These are phyloP conservation scores for Nitzschia sp. DNA, from an alignment of 108 stramenopile species.

Conservation along the genomic window DNA sequence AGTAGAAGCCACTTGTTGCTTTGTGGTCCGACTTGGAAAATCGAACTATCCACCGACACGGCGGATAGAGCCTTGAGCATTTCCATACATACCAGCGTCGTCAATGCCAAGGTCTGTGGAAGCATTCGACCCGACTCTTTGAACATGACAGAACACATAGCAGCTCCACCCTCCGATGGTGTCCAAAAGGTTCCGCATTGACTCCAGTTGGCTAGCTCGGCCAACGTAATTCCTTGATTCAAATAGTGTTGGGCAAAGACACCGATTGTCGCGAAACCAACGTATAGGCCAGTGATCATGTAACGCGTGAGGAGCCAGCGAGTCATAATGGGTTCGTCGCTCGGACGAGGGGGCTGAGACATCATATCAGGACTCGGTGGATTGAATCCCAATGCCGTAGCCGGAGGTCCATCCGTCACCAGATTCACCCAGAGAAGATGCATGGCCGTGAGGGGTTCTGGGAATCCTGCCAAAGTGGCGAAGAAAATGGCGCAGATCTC, in stretches of 20 bases:
- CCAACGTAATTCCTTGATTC: constrained; percentile 45
- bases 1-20: constrained; percentile 84
- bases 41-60: constrained; percentile 91
- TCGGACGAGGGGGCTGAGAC: constrained; percentile 84
- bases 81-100: constrained; percentile 96
- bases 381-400: constrained; percentile 98
- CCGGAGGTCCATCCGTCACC: constrained; percentile 98
- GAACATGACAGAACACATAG: constrained; percentile 70
- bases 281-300: constrained; percentile 91
- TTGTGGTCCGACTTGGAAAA: constrained; percentile 88
- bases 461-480: constrained; percentile 88
- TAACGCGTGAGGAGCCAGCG: constrained; percentile 94
- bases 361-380: constrained; percentile 92
- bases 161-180: constrained; percentile 40
- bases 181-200: constrained; percentile 56
- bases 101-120: constrained; percentile 90
- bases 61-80: constrained; percentile 95
- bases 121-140: constrained; percentile 73
- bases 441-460: constrained; percentile 97
- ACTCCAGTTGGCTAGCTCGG: constrained; percentile 55
- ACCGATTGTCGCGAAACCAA: constrained; percentile 94
- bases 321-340: constrained; percentile 96
- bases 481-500: constrained; percentile 96
- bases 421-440: constrained; percentile 98
- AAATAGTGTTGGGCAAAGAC: constrained; percentile 92